Conservation (phyloP, 202 grass and related monocot species). For the Zizania palustris region DNA sequence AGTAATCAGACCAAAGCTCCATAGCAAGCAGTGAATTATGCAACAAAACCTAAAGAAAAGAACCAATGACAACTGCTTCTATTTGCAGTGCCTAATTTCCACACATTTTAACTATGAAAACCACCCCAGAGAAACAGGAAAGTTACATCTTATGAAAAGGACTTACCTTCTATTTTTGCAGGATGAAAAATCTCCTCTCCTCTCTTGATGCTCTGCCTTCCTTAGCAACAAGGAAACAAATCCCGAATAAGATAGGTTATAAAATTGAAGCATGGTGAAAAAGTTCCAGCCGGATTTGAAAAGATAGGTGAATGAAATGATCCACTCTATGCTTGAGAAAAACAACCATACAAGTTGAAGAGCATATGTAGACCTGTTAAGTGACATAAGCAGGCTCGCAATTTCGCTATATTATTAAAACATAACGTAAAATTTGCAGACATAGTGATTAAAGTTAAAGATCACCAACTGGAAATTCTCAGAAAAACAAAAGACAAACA, state of each 20-base stretch:
- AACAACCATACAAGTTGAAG: conserved; percentile 2
- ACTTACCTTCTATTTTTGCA: conserved; percentile 34
- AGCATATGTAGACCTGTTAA: neutral
- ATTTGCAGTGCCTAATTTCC: neutral
- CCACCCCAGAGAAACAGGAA: neutral
- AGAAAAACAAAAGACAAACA: neutral
- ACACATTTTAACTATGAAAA: neutral
- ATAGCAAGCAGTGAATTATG: neutral
- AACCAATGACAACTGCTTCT: neutral
- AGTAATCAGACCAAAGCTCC: neutral
- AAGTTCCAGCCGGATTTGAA: neutral
- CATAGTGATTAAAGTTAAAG: neutral
- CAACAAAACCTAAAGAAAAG: neutral
- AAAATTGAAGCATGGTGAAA: neutral
- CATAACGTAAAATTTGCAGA: too few species aligned
- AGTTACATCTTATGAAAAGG: neutral
- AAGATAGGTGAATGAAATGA: neutral
- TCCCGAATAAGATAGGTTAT: conserved; percentile 28
- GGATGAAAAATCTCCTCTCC: neutral
- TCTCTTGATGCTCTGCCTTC: conserved; percentile 35
- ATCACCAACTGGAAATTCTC: neutral
- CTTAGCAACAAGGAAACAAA: conserved; percentile 46
- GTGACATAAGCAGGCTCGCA: neutral
- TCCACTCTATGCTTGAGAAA: neutral
- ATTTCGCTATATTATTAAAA: neutral